phyloP scores from a whole-genome alignment of 192 early-diverging fungal species.

The Podila epigama region DNA sequence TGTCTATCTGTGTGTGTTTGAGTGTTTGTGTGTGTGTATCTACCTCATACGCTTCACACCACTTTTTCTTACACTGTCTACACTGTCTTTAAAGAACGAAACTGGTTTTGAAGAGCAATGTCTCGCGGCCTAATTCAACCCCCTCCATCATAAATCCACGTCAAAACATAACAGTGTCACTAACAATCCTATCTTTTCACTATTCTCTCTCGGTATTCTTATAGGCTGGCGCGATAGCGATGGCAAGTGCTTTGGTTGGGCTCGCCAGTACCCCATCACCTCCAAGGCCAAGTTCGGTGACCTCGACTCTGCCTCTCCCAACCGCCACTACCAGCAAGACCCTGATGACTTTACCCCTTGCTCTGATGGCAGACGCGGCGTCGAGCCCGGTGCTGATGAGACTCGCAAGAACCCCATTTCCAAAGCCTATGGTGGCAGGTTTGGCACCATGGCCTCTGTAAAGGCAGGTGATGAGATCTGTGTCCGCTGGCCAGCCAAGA shows the following conservation, averaged over 20 bases:
- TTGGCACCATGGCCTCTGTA: slow-evolving; percentile 21
- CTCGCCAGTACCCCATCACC: slow-evolving; percentile 33
- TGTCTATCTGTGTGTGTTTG: no score
- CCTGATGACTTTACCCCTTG: slow-evolving; percentile 17
- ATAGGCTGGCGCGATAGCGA: slow-evolving; percentile 12
- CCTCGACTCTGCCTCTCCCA: slow-evolving; percentile 15
- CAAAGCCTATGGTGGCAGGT: slow-evolving; percentile 28
- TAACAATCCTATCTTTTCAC: not conserved
- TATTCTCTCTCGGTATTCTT: no score
- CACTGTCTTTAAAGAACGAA: no score
- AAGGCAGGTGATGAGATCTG: slow-evolving; percentile 26
- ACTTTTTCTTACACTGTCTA: no score
- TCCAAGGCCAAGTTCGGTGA: slow-evolving; percentile 2
- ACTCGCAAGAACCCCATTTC: slow-evolving; percentile 27
- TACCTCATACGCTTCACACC: no score
- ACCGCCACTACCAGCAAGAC: slow-evolving; percentile 34
- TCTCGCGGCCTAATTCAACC: no score
- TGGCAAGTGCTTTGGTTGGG: slow-evolving; percentile 33
- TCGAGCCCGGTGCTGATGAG: slow-evolving; percentile 24
- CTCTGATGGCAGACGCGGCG: slow-evolving; percentile 11
- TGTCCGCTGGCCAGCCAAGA: slow-evolving; percentile 47
- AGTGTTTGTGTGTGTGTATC: no score
- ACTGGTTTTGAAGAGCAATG: no score
- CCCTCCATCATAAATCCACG: no score
- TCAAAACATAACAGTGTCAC: not conserved